Percentiles rank a stretch among this genome's conserved stretches.
These are phyloP conservation scores for Dispira parvispora DNA, from an alignment of 192 early-diverging fungal genomes.

Conservation along the genomic window DNA sequence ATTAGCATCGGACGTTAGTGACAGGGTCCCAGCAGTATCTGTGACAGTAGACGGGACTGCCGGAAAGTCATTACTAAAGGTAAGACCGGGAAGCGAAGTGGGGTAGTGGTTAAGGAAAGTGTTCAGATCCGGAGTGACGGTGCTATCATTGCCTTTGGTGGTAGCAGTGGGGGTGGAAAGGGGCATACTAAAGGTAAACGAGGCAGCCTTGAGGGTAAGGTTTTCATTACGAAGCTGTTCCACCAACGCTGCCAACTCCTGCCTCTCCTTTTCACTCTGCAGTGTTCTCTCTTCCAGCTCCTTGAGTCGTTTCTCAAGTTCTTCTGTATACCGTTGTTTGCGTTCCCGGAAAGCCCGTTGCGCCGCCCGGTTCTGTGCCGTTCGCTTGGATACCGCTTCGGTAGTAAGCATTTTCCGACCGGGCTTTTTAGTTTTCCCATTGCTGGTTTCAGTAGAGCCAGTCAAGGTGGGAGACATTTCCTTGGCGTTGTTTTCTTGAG, in stretches of 20 bases:
- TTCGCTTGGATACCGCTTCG: slow-evolving; percentile 44
- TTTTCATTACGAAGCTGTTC: slow-evolving; percentile 24
- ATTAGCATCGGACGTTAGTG: too few relatives aligned
- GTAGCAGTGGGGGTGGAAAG: too few relatives aligned
- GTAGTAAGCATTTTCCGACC: slow-evolving; percentile 44
- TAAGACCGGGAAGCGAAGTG: too few relatives aligned
- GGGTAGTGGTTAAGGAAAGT: too few relatives aligned
- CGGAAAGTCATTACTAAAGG: too few relatives aligned
- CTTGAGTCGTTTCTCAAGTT: slow-evolving; percentile 56
- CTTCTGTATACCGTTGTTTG: slow-evolving; percentile 60
- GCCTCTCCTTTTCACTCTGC: slow-evolving; percentile 28
- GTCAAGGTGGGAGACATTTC: too few relatives aligned
- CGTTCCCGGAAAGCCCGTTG: slow-evolving; percentile 84
- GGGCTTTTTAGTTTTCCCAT: slow-evolving; percentile 25
- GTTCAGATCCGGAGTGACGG: too few relatives aligned
- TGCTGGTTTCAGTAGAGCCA: too few relatives aligned
- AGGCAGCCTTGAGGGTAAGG: not conserved
- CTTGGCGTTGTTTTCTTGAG: slow-evolving; percentile 25
- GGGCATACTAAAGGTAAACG: not conserved
- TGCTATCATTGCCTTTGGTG: too few relatives aligned
- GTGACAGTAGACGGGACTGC: too few relatives aligned
- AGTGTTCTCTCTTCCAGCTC: slow-evolving; percentile 41
- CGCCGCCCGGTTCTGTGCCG: slow-evolving; percentile 78
- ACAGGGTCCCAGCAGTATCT: too few relatives aligned
- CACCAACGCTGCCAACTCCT: slow-evolving; percentile 18